phyloP scores from a whole-genome alignment of 768 basidiomycete genomes.

The Lactarius sanguifluus region DNA sequence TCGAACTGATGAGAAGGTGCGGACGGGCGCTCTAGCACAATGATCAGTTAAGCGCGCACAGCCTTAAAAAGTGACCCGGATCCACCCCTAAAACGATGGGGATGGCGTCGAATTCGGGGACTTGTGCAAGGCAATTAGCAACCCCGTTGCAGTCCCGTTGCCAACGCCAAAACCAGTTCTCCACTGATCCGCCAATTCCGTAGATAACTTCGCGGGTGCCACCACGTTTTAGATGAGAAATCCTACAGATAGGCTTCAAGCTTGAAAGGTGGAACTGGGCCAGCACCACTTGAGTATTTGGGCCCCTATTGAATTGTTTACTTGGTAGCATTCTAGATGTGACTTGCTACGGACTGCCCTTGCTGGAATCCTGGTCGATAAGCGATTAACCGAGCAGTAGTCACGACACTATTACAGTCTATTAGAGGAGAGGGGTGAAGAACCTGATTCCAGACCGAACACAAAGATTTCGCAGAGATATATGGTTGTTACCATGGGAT shows the following conservation, averaged over 20 bases:
- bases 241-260: too few species aligned
- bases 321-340: background rate
- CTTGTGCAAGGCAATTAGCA: too few species aligned
- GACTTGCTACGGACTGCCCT: background rate
- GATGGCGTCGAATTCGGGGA: too few species aligned
- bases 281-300: background rate
- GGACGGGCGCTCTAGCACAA: background rate
- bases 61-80: too few species aligned
- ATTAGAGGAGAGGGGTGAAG: background rate
- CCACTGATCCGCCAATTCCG: too few species aligned
- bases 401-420: background rate
- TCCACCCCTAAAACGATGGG: too few species aligned
- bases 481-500: background rate
- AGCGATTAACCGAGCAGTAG: background rate
- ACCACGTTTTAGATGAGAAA: too few species aligned
- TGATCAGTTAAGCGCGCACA: too few species aligned
- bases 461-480: background rate
- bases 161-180: too few species aligned
- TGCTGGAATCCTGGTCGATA: background rate
- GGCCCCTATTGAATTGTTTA: background rate
- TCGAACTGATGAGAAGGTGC: background rate
- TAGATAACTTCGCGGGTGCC: too few species aligned
- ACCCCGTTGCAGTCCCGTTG: too few species aligned
- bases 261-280: too few species aligned
- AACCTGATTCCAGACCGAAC: background rate